Base-by-base conservation (phyloP, 108 stramenopile genomes). In the Aureococcus anophagefferens region DNA sequence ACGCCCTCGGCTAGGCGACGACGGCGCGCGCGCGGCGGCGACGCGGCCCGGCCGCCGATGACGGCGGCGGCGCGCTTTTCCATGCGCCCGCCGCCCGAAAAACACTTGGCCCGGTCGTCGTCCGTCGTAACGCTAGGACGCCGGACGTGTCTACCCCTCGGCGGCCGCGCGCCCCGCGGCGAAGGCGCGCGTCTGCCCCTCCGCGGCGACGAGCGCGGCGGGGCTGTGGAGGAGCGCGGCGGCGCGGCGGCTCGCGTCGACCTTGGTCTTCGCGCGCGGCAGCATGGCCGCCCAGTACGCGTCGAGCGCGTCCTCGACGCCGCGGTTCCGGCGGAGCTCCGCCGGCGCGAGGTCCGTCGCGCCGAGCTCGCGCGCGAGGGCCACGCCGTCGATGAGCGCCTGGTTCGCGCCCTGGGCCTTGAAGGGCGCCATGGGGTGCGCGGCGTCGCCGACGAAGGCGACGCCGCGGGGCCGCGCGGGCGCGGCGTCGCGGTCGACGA, bases 391-490 rank as follows among this genome's bases (percentile, higher is more conserved):
- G 32, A 73, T 30, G 30, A 78, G 37, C 34, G 77, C 77, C 68
- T 78, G 77, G 37, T 78, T 78, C 13, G 77, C 77, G 28, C 77
- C 77, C 51, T 78, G 77, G 51, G 73, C 77, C 62, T 78, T 78
- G 44, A 78, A 78, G 62, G 72, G 72, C 25, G n/a, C 30, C 77
- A 78, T 74, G 11, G 77, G 77, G 46, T 78, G 77, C 62, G 72
- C 72, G 21, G 77, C 77, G 68, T 78, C 77, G n/a, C 77, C 77
- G 25, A 78, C 30, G 30, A 77, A 30, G 1, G 76, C 64, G 3
- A 11, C 63, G 25, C 30, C 28, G 28, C 5, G 30, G 5, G 34
- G 30, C 0, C 30, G 25, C 32, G 31, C 69, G 3, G 31, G 11
- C 9, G 29, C 9, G 32, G 25, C 63, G 9, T 72, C 71, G 34